A percentile compares a stretch with the other conserved stretches of the same genome.
phyloP scores from a whole-genome alignment of 257 asterid species.

The Solanum bulbocastanum region DNA sequence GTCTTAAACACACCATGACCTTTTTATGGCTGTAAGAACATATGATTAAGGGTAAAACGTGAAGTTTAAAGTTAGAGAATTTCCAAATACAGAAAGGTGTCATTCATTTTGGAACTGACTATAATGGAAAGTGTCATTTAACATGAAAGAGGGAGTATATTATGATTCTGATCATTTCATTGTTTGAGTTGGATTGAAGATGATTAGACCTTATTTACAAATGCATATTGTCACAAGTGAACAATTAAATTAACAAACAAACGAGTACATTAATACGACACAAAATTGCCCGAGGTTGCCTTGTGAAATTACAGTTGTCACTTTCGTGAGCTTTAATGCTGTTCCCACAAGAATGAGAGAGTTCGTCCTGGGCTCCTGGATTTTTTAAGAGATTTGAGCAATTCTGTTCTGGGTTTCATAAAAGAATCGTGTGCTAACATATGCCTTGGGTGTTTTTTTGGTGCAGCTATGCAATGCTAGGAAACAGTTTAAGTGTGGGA shows the following conservation, averaged over 20 bases:
- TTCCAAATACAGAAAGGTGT: neutral
- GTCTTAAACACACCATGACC: neutral
- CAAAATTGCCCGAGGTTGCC: neutral
- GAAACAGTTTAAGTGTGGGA: constrained; percentile 81
- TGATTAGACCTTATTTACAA: neutral
- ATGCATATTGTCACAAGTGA: neutral
- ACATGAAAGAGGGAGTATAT: neutral
- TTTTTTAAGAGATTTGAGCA: neutral
- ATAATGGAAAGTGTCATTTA: neutral
- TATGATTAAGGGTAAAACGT: neutral
- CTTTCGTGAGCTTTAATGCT: neutral
- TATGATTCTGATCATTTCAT: neutral
- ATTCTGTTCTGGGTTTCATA: neutral
- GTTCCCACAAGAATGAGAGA: neutral
- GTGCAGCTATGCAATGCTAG: constrained; percentile 84
- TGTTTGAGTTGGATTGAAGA: neutral
- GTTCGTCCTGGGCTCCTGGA: neutral
- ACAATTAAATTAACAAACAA: neutral
- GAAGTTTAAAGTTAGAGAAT: neutral
- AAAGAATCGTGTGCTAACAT: neutral
- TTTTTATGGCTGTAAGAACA: neutral
- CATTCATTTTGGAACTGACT: neutral
- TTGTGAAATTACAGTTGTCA: neutral
- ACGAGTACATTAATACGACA: neutral
- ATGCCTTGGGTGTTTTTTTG: neutral